These are phyloP conservation scores for Acanthamoeba comandoni DNA, from an alignment of 208 protist species.

Conservation along the genomic window DNA sequence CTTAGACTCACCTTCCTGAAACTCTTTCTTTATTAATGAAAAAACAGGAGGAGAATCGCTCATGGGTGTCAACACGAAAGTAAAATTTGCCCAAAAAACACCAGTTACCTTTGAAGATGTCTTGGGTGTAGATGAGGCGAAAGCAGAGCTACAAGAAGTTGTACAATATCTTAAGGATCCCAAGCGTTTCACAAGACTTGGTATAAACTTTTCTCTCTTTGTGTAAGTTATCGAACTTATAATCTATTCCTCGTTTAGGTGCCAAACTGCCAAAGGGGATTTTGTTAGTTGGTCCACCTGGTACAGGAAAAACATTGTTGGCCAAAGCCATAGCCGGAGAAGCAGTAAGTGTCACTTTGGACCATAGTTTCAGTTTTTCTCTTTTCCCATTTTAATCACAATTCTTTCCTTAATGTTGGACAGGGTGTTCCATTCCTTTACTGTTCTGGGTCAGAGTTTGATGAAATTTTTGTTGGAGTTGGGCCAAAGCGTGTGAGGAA, in stretches of 20 bases:
- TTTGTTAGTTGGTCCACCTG: slow-evolving; percentile 95
- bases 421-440: slow-evolving; percentile 96
- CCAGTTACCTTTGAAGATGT: slow-evolving; percentile 51
- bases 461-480: slow-evolving; percentile 97
- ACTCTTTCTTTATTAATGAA: not conserved
- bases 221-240: too few species aligned
- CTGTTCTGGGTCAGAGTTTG: slow-evolving; percentile 92
- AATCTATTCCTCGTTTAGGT: slow-evolving; percentile 84
- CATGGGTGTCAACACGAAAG: slow-evolving; percentile 53
- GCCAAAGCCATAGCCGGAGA: slow-evolving; percentile 88
- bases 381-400: not conserved
- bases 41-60: slow-evolving; percentile 23
- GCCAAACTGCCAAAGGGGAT: slow-evolving; percentile 96
- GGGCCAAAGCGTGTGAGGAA: slow-evolving; percentile 95
- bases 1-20: not conserved
- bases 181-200: slow-evolving; percentile 92
- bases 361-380: slow-evolving; percentile 27
- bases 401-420: slow-evolving; percentile 84
- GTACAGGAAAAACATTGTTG: slow-evolving; percentile 95
- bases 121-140: slow-evolving; percentile 76
- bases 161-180: slow-evolving; percentile 95
- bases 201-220: too few species aligned
- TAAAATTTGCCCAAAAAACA: slow-evolving; percentile 42
- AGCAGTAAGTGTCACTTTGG: slow-evolving; percentile 77
- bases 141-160: slow-evolving; percentile 95